phyloP scores from a whole-genome alignment of 108 stramenopile species.

The Licmophora abbreviata region DNA sequence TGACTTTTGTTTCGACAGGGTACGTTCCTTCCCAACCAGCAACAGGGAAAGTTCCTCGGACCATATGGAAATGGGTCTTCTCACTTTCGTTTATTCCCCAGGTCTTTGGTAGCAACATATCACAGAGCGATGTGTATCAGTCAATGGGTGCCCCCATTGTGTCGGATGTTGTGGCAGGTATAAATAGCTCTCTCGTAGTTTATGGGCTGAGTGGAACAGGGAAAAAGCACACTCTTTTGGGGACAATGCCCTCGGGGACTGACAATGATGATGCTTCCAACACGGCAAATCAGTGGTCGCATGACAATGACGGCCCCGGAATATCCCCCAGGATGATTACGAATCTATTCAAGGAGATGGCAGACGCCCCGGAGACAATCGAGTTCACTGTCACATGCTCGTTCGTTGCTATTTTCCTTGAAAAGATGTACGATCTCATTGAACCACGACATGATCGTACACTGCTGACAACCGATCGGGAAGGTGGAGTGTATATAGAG shows the following conservation, averaged over 20 bases:
- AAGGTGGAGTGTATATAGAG: slow-evolving; percentile 4
- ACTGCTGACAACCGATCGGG: background rate
- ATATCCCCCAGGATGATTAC: slow-evolving; percentile 55
- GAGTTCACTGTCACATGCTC: slow-evolving; percentile 84
- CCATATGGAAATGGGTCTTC: background rate
- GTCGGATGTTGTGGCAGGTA: slow-evolving; percentile 4
- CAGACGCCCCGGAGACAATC: slow-evolving; percentile 26
- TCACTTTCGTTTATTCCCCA: background rate
- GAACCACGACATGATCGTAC: slow-evolving; percentile 23
- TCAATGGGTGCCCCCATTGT: slow-evolving; percentile 7
- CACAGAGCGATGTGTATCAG: slow-evolving; percentile 42
- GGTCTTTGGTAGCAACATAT: slow-evolving; percentile 43
- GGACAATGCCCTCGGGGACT: slow-evolving; percentile 1
- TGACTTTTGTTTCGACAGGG: slow-evolving; percentile 44
- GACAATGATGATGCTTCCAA: background rate
- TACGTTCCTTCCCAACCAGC: slow-evolving; percentile 6
- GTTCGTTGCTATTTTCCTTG: slow-evolving; percentile 93
- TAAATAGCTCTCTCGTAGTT: slow-evolving; percentile 7
- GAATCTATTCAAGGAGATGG: slow-evolving; percentile 49
- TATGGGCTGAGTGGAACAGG: slow-evolving; percentile 12
- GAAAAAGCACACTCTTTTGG: slow-evolving; percentile 5
- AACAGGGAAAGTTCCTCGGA: background rate
- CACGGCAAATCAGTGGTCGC: background rate
- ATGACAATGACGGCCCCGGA: slow-evolving; percentile 17
- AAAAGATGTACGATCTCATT: slow-evolving; percentile 86